Base-by-base conservation (phyloP, 2,329 filamentous ascomycete species). In the Nemania sp. region DNA sequence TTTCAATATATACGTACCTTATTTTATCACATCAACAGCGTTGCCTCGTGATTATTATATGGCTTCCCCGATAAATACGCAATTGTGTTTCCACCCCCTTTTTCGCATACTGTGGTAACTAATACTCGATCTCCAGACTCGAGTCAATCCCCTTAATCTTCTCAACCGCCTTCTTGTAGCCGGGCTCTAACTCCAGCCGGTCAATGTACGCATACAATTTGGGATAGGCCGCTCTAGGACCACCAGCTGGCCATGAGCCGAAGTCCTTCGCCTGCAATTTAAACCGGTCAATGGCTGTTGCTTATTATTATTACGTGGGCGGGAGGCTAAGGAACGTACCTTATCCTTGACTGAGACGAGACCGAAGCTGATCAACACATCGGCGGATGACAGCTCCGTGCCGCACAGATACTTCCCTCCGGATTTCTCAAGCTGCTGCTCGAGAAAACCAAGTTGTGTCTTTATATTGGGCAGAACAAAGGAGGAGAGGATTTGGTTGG, bases 331-430 rank as follows among this genome's bases (percentile, higher is more conserved):
- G 38, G n/a, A 5, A 52, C 67, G 66, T 57, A 69, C 67, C 61
- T 78, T 78, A 15, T 77, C 73, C 71, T 81, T 80, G 41, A 80
- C 80, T 10, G 80, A 80, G 57, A 88, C 81, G 63, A 88, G 77
- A 15, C 82, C 82, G 77, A 85, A 88, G 76, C 84, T 86, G 72
- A 88, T 77, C 61, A 88, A 76, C 64, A 88, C 83, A 69, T 87
- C 86, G 6, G 85, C 86, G 0, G 85, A 82, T 1, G 85, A 85
- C 59, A 88, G 79, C 49, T 78, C 73, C 22, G 79, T 73, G 26
- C 86, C 84, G 71, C 86, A 87, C 27, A 88, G 77, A 74, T 85
- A 88, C 35, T 82, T 80, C 0, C 76, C 78, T 8, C 73, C 76
- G 0, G 84, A 83, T 5, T 82, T 83, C 27, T 79, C 75, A 18